These are phyloP conservation scores for Chaetomium globosum DNA, from an alignment of 2,329 filamentous ascomycete species.

Conservation along the genomic window DNA sequence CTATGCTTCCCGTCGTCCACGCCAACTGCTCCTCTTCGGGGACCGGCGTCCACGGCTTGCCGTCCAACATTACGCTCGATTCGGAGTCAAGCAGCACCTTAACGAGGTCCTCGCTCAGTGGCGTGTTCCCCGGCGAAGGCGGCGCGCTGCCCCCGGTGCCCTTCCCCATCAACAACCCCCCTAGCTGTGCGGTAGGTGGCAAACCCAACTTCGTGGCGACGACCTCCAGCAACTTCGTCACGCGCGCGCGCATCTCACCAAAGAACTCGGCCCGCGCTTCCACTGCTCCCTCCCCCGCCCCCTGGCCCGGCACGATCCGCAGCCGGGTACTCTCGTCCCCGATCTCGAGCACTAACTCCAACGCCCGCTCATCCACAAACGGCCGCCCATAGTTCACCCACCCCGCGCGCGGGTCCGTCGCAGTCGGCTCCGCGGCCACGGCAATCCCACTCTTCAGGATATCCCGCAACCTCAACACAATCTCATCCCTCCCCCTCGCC, in stretches of 20 bases:
- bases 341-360: slow-evolving; percentile 80
- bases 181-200: slow-evolving; percentile 61
- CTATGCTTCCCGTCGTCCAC: background rate
- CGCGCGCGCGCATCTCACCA: slow-evolving; percentile 67
- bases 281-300: background rate
- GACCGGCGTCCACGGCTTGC: slow-evolving; percentile 48
- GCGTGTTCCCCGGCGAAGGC: slow-evolving; percentile 68
- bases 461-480: slow-evolving; percentile 78
- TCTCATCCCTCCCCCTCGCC: slow-evolving; percentile 68
- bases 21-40: slow-evolving; percentile 34
- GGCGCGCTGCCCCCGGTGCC: slow-evolving; percentile 65
- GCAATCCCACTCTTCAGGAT: slow-evolving; percentile 84
- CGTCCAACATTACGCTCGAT: slow-evolving; percentile 62
- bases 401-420: slow-evolving; percentile 42
- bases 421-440: slow-evolving; percentile 55
- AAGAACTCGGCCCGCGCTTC: slow-evolving; percentile 70
- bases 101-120: slow-evolving; percentile 70
- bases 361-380: slow-evolving; percentile 73
- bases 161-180: slow-evolving; percentile 68
- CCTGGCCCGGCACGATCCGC: slow-evolving; percentile 45
- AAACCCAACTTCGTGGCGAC: slow-evolving; percentile 79
- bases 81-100: slow-evolving; percentile 64
- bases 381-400: slow-evolving; percentile 82
- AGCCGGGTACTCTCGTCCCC: slow-evolving; percentile 66
- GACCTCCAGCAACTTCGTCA: slow-evolving; percentile 75